Base-by-base conservation (phyloP, 805 yeast genomes). In the Candida tallmaniae region DNA sequence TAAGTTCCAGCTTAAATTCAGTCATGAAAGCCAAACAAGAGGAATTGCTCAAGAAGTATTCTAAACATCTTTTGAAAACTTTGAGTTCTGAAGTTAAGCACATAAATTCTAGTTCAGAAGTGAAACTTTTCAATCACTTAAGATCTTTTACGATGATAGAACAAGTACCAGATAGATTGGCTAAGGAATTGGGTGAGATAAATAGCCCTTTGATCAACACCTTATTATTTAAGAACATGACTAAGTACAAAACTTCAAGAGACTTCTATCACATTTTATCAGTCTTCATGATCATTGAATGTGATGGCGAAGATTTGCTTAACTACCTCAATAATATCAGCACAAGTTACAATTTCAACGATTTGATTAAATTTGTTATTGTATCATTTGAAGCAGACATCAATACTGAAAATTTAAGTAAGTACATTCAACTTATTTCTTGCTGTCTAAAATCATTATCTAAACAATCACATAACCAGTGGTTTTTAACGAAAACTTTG, bases 341-440 rank as follows among this genome's bases (percentile, higher is more conserved):
- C 23, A 10, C 7, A 20, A 10, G 10, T 20, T 7, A 10, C 23
- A 20, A 20, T 20, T 20, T 7, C 10, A 20, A 10, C 10, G 7
- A 20, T 20, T 20, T 20, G 10, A 20, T 20, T 7, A 7, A 41
- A 12, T 46, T 33, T 15, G 39, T 45, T 5, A 27, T 37, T 40
- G 36, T 19, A 1, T 56, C 66, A 1, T 29, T 53, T 12, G 34
- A 41, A 2, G 45, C 35, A 3, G 30, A 41, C 2, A 10, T 14
- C 5, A 40, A 45, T 4, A 13, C 35, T 1, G 50, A 42, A 4
- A 40, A 39, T 19, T 27, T 38, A 7, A 17, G 16, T 5, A 44
- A 31, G 4, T 45, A 49, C 14, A 35, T 52, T 24, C 55, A 52
- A 26, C 42, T 61, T 2, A 14, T 60, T 2, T 36, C 39, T 11